Evolutionary conservation across 208 protist species (phyloP).

Genomic region (Wallacemonas sp.): DNA sequence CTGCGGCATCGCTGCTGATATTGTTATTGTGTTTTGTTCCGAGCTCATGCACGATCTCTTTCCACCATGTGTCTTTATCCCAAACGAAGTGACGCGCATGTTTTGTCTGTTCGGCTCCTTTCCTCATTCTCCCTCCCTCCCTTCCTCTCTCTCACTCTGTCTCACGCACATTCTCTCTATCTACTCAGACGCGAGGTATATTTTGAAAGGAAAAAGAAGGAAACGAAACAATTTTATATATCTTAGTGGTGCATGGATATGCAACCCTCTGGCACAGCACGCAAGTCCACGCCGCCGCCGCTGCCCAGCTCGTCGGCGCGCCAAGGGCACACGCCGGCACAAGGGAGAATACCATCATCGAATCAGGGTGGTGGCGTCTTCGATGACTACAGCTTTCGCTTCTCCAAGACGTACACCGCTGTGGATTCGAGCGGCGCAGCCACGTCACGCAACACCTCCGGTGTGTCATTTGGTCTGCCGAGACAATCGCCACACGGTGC

Average conservation of each 20-base stretch:
- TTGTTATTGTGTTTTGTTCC: too few relatives aligned
- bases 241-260: too few relatives aligned
- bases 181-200: too few relatives aligned
- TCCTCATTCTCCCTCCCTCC: neutral
- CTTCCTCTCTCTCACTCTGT: neutral
- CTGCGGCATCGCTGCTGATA: too few relatives aligned
- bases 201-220: too few relatives aligned
- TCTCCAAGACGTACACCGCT: slow-evolving; percentile 27
- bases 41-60: too few relatives aligned
- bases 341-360: too few relatives aligned
- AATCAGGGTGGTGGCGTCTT: slow-evolving; percentile 15
- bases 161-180: too few relatives aligned
- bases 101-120: too few relatives aligned
- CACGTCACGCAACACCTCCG: neutral
- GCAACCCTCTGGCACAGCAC: neutral
- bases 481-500: neutral
- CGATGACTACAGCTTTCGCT: slow-evolving; percentile 33
- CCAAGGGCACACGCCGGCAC: neutral
- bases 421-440: slow-evolving; percentile 12
- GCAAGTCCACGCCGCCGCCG: slow-evolving; percentile 3
- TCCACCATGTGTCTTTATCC: too few relatives aligned
- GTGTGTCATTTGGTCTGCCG: neutral
- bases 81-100: too few relatives aligned
- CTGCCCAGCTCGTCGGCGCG: neutral
- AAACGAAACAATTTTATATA: too few relatives aligned